phyloP scores from a whole-genome alignment of 2,329 filamentous ascomycete species.

The Xylariales sp. region DNA sequence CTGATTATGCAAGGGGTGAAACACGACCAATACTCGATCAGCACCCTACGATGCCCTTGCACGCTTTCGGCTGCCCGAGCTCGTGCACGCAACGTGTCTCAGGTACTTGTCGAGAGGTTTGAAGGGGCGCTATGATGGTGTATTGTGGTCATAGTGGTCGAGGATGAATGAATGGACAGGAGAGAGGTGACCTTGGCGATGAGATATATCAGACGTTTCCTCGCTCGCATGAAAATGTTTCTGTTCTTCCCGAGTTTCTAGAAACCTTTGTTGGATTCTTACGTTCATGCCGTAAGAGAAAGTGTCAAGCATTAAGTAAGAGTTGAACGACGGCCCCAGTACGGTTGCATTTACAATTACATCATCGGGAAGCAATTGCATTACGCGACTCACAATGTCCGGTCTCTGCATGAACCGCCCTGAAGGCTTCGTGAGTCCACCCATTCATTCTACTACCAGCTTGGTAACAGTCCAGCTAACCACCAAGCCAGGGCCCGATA shows the following conservation, averaged over 20 bases:
- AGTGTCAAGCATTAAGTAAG: too few relatives aligned
- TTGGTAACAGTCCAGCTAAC: not conserved
- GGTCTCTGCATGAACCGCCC: conserved; percentile 10
- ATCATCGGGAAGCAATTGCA: too few relatives aligned
- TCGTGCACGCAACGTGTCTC: not conserved
- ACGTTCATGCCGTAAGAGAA: not conserved
- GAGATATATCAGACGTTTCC: conserved; percentile 6
- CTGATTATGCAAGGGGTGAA: not conserved
- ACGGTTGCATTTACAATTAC: too few relatives aligned
- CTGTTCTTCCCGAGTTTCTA: not conserved
- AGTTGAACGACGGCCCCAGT: too few relatives aligned
- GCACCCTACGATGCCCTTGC: too few relatives aligned
- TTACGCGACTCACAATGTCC: too few relatives aligned
- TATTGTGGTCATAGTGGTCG: too few relatives aligned
- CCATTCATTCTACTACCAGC: too few relatives aligned
- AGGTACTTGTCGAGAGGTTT: not conserved
- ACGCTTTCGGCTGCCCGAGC: too few relatives aligned
- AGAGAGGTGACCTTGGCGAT: too few relatives aligned
- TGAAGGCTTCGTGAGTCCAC: conserved; percentile 10
- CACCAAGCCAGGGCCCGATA: conserved; percentile 7
- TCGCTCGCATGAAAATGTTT: not conserved
- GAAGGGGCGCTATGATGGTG: too few relatives aligned
- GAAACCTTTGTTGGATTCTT: not conserved
- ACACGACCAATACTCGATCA: not conserved
- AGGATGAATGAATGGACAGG: too few relatives aligned